A percentile compares a stretch with the other conserved stretches of the same genome.
phyloP scores from a whole-genome alignment of 257 asterid species.

The Penstemon newberryi region DNA sequence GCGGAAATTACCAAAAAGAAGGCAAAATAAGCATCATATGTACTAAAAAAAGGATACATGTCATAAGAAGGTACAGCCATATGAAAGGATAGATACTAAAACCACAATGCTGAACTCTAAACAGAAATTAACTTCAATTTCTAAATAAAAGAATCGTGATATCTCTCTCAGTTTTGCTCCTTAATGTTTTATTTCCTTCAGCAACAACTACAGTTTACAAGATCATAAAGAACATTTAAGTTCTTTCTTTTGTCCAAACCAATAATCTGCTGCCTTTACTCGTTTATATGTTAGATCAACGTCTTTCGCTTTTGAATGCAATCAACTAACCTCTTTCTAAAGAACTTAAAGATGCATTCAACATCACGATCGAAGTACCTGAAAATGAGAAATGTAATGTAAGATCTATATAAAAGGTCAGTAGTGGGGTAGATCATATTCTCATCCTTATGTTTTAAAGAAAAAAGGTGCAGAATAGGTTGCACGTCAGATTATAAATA shows the following conservation, averaged over 20 bases:
- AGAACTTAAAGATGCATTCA: slow-evolving; percentile 85
- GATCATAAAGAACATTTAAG: not conserved
- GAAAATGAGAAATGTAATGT: slow-evolving; percentile 26
- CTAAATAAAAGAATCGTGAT: not conserved
- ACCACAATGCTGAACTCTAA: not conserved
- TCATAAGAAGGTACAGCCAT: not conserved
- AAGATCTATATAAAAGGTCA: slow-evolving; percentile 8
- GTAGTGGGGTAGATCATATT: not conserved
- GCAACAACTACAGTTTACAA: not conserved
- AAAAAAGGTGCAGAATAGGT: not conserved
- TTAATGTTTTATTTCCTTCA: not conserved
- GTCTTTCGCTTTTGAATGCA: slow-evolving; percentile 19
- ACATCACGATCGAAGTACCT: slow-evolving; percentile 97
- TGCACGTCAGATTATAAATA: slow-evolving; percentile 3
- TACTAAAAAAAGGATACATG: slow-evolving; percentile 8
- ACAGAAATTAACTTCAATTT: slow-evolving; percentile 3
- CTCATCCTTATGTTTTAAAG: slow-evolving; percentile 5
- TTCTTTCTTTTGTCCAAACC: not conserved
- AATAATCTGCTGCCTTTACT: not conserved
- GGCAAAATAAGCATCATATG: slow-evolving; percentile 8
- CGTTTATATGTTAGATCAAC: slow-evolving; percentile 12
- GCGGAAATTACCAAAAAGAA: slow-evolving; percentile 13
- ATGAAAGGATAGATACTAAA: not conserved
- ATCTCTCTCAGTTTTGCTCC: not conserved
- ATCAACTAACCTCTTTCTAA: slow-evolving; percentile 67